These are phyloP conservation scores for Alternaria novae-zelandiae DNA, from an alignment of 2,329 filamentous ascomycete species.

Conservation along the genomic window DNA sequence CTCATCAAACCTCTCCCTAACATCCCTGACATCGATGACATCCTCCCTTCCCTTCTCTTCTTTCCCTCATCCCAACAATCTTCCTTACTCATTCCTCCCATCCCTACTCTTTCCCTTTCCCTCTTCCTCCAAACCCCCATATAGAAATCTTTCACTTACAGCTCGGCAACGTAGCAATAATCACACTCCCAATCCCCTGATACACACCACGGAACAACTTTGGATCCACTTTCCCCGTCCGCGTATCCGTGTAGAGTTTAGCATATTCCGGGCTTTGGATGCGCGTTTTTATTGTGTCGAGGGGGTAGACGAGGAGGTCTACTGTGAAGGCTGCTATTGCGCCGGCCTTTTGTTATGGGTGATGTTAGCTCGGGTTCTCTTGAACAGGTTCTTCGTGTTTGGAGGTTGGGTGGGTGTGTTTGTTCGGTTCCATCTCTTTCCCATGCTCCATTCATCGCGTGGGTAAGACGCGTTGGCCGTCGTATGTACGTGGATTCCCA, in stretches of 20 bases:
- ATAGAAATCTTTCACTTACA: constrained; percentile 55
- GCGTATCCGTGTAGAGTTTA: constrained; percentile 66
- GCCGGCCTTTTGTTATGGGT: constrained; percentile 68
- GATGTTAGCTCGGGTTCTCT: neutral
- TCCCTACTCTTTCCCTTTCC: neutral
- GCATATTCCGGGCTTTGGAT: constrained; percentile 80
- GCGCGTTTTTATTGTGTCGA: constrained; percentile 89
- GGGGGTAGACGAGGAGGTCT: constrained; percentile 82
- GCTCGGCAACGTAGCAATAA: constrained; percentile 87
- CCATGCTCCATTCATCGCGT: too few relatives aligned
- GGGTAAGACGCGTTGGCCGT: too few relatives aligned
- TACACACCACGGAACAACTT: constrained; percentile 76
- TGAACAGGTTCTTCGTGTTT: neutral
- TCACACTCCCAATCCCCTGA: constrained; percentile 84
- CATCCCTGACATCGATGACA: too few relatives aligned
- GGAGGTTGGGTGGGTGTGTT: neutral
- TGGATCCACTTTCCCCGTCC: constrained; percentile 61
- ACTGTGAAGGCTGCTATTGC: constrained; percentile 85
- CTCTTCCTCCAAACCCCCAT: too few relatives aligned
- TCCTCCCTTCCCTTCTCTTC: too few relatives aligned
- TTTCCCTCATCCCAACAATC: too few relatives aligned
- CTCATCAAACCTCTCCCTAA: too few relatives aligned
- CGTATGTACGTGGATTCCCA: too few relatives aligned
- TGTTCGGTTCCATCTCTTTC: neutral
- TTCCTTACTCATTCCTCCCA: too few relatives aligned